These are phyloP conservation scores for Lachnellula suecica DNA, from an alignment of 2,329 filamentous ascomycete species.

Conservation along the genomic window DNA sequence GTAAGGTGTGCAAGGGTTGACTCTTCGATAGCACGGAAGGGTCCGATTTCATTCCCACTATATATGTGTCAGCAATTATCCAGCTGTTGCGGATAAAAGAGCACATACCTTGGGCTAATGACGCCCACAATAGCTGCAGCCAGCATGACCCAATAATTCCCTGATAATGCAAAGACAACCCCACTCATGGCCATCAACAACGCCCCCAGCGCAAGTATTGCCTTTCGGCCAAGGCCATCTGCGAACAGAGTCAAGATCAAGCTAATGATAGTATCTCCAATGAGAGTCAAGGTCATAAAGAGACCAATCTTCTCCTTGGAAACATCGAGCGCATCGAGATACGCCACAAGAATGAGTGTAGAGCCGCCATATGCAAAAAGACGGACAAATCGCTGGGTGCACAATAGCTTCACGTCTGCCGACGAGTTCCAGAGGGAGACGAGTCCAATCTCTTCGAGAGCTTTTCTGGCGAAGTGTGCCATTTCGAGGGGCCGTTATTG, in stretches of 20 bases:
- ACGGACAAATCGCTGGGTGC: conserved; percentile 57
- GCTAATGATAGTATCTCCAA: conserved; percentile 59
- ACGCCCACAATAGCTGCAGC: conserved; percentile 58
- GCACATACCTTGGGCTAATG: conserved; percentile 51
- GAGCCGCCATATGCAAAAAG: conserved; percentile 63
- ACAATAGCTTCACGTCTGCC: conserved; percentile 56
- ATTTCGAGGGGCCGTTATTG: conserved; percentile 11
- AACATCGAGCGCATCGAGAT: conserved; percentile 49
- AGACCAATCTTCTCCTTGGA: conserved; percentile 54
- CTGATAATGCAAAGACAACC: conserved; percentile 49
- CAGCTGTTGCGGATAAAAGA: not conserved
- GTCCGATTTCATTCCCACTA: conserved; percentile 64
- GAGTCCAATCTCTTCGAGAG: conserved; percentile 44
- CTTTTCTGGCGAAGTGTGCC: conserved; percentile 19
- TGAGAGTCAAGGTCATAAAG: conserved; percentile 65
- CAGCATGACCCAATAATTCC: conserved; percentile 59
- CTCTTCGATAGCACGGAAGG: conserved; percentile 62
- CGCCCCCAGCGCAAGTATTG: conserved; percentile 54
- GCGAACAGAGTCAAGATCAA: conserved; percentile 58
- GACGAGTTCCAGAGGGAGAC: conserved; percentile 40
- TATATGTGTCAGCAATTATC: conserved; percentile 5
- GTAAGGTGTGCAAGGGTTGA: conserved; percentile 58
- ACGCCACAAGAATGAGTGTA: conserved; percentile 56
- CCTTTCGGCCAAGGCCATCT: conserved; percentile 54
- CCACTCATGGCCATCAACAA: conserved; percentile 56